Evolutionary conservation across 2,329 filamentous ascomycete genomes (phyloP), one percentile per base, ranked within the genome.

Genomic region (Colletotrichum graminicola): DNA sequence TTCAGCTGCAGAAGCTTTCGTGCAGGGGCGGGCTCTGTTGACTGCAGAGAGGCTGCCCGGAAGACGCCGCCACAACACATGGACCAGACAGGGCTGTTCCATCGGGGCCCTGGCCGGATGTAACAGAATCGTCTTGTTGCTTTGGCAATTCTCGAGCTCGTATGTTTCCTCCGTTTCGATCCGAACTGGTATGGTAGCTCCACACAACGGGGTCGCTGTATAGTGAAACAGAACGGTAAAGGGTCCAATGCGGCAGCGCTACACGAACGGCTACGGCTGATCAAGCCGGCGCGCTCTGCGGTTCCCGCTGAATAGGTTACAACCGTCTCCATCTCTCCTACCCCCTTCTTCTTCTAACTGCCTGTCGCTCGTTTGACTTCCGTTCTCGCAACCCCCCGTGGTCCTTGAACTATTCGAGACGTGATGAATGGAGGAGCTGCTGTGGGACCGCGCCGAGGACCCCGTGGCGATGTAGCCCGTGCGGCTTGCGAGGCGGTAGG

Each of bases 401-500:
- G 18, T 11, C 7, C 2, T 12, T 23, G 29, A 43, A 29, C 45
- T 18, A 7, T 16, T 14, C 1, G 34, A 34, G 39, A 8, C 26
- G 43, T 26, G 39, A 71, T 67, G 67, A 67, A 56, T 26, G 34
- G 43, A 12, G 39, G 12, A 34, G n/a, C 21, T n/a, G 21, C 36
- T n/a, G 34, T 29, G 56, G 34, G 6, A 34, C 34, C 34, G 34
- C 34, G 43, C 69, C 39, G 49, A 34, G n/a, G 65, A 57, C 23
- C 47, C 62, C 6, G 39, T 69, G 34, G 41, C 56, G 23, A 67
- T 73, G 52, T 62, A 73, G 18, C 16, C 72, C 16, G 72, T 66
- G 43, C 69, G 65, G 34, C 57, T 73, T 26, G 69, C 69, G 69
- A 57, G 72, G 34, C 62, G 72, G 11, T 65, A 66, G 57, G 69